phyloP scores from a whole-genome alignment of 441 rosid genomes.

The Jatropha podagrica region DNA sequence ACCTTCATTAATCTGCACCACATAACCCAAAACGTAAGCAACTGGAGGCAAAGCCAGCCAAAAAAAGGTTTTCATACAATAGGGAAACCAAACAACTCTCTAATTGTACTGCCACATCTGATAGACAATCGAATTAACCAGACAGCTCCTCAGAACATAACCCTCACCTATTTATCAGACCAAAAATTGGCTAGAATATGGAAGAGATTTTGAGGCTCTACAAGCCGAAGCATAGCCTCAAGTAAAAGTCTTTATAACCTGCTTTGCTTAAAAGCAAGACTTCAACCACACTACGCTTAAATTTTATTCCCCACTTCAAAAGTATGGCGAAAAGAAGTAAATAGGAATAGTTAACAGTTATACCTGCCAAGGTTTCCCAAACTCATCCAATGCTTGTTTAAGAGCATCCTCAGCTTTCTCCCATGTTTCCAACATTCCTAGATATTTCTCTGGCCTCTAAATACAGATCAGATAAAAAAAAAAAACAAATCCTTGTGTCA shows the following conservation, averaged over 20 bases:
- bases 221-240: not conserved
- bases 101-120: not conserved
- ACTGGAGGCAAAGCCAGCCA: conserved; percentile 11
- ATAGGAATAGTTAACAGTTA: conserved; percentile 5
- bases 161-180: not conserved
- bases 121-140: not conserved
- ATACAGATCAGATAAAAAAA: conserved; percentile 19
- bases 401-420: conserved; percentile 90
- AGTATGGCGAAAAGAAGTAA: conserved; percentile 11
- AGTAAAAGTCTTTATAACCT: not conserved
- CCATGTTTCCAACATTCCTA: conserved; percentile 83
- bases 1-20: conserved; percentile 75
- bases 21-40: conserved; percentile 19
- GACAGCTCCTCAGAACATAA: not conserved
- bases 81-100: conserved; percentile 3
- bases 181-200: not conserved
- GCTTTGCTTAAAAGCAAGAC: not conserved
- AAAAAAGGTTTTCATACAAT: not conserved
- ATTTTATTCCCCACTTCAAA: conserved; percentile 8
- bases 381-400: conserved; percentile 67
- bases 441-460: conserved; percentile 95
- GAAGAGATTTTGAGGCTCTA: not conserved
- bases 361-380: conserved; percentile 94
- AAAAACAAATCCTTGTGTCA: not conserved
- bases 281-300: not conserved